Base-by-base conservation (phyloP, 164 flowering plant species). In the Cinnamomum micranthum region DNA sequence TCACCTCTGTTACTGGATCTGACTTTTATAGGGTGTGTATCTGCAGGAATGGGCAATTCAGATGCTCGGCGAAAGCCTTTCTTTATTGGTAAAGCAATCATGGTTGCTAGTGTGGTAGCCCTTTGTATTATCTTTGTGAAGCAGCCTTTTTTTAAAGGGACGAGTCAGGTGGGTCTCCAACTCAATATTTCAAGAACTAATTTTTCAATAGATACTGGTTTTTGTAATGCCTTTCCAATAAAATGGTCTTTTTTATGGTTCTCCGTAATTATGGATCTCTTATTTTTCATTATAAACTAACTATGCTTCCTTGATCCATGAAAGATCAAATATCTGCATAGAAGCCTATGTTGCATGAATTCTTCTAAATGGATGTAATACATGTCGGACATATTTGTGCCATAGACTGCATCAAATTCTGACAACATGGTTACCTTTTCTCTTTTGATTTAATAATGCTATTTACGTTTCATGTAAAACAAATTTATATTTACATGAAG, bases 11-110 rank as follows among this genome's bases (percentile, higher is more conserved):
- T 19, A 0, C 17, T 55, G 60, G 60, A 15, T 35, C 63, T 71
- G 17, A 28, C 9, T 41, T 41, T 41, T 41, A 9, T 41, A 11
- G 10, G 68, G 73, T 76, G 4, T 50, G 20, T 74, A 41, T 27
- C 50, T 85, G 64, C 74, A 94, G 97, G 94, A 75, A 82, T 91
- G 92, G 98, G 92, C 74, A 87, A 86, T 73, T 77, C 84, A 9
- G 98, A 95, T 69, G 86, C 95, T 1, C 93, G 90, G 81, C 83
- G 86, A 84, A 93, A 92, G 85, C 82, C 78, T 71, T 84, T 78
- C 68, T 25, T 86, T 68, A 79, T 86, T 25, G 96, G 93, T 15
- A 95, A 90, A 80, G 78, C 93, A 75, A 28, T 95, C 80, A 81
- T 95, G 83, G 91, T 86, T 77, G 90, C 86, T 76, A 24, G 75